Evolutionary conservation across 768 basidiomycete species (phyloP), one percentile per base, ranked within the genome.

Genomic region (Krasilnikovozyma curviuscula): DNA sequence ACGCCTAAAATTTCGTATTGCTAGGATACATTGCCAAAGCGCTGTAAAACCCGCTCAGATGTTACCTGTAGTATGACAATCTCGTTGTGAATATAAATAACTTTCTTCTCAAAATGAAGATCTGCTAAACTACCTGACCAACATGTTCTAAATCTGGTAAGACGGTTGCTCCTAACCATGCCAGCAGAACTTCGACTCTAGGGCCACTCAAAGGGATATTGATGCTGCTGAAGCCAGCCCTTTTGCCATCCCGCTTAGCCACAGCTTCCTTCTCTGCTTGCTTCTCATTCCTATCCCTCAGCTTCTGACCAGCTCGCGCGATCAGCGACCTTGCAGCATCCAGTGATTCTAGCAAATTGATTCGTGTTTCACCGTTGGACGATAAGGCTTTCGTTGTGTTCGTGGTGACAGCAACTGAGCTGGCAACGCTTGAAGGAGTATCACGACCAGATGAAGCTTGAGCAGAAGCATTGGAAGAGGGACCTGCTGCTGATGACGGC

Each of bases 121-220:
- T n/a, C n/a, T n/a, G n/a, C n/a, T n/a, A n/a, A n/a, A n/a, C n/a
- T n/a, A n/a, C n/a, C n/a, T n/a, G n/a, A n/a, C n/a, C n/a, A n/a
- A n/a, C n/a, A n/a, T n/a, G n/a, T n/a, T 83, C 82, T 56, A 85
- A 61, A 57, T 82, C 81, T 3, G 74, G 76, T 30, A 86, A 63
- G 67, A 81, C 78, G 48, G 83, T 79, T 16, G 81, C 82, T 23
- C 71, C 83, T 46, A 86, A 66, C 82, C 82, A 86, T 35, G 83
- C 83, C 48, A 86, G 70, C 47, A 84, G 70, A 48, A 86, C 70
- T 64, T 86, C 83, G 39, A 86, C 83, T 6, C 82, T 72, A 30
- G 84, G 83, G 0, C 83, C 83, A 63, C 84, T 81, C 54, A 86
- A 65, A 9, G 82, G 81, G 48, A 86, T 82, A 59, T 76, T 81